Evolutionary conservation across 2,329 filamentous ascomycete genomes (phyloP).

Genomic region (Phaeosphaeria sp.): DNA sequence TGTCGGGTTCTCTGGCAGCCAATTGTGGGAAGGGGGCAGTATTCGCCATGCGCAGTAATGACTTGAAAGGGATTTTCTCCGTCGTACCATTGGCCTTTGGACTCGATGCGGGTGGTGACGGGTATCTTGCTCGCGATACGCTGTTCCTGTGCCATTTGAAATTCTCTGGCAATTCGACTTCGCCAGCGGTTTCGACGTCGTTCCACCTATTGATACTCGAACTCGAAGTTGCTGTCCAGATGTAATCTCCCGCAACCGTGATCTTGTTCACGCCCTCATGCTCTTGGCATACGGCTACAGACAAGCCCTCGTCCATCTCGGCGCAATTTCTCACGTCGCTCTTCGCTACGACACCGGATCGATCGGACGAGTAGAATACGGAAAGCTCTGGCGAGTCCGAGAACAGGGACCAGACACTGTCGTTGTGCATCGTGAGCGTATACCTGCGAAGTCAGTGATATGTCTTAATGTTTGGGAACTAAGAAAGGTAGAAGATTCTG

Average conservation of each 20-base stretch:
- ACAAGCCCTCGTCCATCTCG: conserved; percentile 86
- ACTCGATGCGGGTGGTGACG: conserved; percentile 46
- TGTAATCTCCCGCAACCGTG: conserved; percentile 70
- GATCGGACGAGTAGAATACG: conserved; percentile 93
- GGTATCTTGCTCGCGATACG: conserved; percentile 53
- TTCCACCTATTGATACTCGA: conserved; percentile 93
- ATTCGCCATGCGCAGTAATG: conserved; percentile 83
- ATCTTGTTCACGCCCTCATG: conserved; percentile 79
- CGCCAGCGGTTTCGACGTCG: conserved; percentile 79
- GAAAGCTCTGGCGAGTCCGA: conserved; percentile 85
- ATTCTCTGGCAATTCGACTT: conserved; percentile 65
- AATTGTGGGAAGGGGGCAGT: conserved; percentile 75
- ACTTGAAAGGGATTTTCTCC: conserved; percentile 75
- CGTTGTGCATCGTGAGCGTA: conserved; percentile 98
- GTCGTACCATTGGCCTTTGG: conserved; percentile 42
- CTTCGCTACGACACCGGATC: conserved; percentile 92
- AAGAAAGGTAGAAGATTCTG: too few relatives aligned
- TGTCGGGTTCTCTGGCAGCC: conserved; percentile 62
- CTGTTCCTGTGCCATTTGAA: conserved; percentile 62
- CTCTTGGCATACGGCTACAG: conserved; percentile 89
- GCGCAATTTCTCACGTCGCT: conserved; percentile 82
- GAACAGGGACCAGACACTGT: conserved; percentile 95
- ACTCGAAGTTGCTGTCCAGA: conserved; percentile 90
- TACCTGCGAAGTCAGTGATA: too few relatives aligned
- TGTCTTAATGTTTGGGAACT: too few relatives aligned